Conservation (phyloP, 2,329 filamentous ascomycete genomes). For the Ophiocordyceps unilateralis region DNA sequence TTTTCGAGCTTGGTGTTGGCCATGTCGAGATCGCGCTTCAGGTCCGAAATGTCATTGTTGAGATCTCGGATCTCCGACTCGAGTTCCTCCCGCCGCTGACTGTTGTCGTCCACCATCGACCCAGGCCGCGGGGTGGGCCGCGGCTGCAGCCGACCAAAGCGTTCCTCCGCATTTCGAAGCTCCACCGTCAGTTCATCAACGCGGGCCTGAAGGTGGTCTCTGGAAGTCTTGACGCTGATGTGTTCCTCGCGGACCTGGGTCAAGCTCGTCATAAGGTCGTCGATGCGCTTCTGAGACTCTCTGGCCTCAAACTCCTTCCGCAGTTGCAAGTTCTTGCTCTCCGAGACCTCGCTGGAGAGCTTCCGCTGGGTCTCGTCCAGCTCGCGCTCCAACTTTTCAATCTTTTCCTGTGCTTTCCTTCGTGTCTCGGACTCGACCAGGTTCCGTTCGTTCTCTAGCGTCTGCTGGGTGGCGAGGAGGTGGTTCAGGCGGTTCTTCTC, state of each 20-base stretch:
- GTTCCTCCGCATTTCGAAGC: conserved; percentile 76
- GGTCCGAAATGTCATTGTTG: conserved; percentile 64
- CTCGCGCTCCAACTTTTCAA: conserved; percentile 67
- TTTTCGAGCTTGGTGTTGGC: conserved; percentile 66
- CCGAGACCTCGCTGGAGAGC: conserved; percentile 66
- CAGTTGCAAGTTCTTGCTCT: conserved; percentile 63
- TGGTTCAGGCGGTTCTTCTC: conserved; percentile 74
- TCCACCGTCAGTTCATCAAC: conserved; percentile 83
- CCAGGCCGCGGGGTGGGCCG: conserved; percentile 48
- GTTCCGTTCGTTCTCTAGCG: conserved; percentile 80
- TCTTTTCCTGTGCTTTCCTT: conserved; percentile 59
- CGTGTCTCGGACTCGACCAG: conserved; percentile 66
- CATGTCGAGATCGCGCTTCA: conserved; percentile 75
- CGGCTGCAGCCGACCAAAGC: conserved; percentile 65
- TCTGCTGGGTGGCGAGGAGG: conserved; percentile 70
- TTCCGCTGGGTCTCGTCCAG: conserved; percentile 65
- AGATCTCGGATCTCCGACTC: conserved; percentile 62
- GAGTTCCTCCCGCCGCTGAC: conserved; percentile 28
- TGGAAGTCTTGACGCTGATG: conserved; percentile 67
- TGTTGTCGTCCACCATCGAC: conserved; percentile 19
- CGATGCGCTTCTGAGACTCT: conserved; percentile 78
- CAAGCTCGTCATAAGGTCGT: conserved; percentile 71
- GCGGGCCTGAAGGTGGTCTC: conserved; percentile 74
- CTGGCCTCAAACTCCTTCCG: conserved; percentile 82
- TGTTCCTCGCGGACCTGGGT: conserved; percentile 74